Conservation (phyloP, 108 stramenopile species). For the Cyclostephanos tholiformis region DNA sequence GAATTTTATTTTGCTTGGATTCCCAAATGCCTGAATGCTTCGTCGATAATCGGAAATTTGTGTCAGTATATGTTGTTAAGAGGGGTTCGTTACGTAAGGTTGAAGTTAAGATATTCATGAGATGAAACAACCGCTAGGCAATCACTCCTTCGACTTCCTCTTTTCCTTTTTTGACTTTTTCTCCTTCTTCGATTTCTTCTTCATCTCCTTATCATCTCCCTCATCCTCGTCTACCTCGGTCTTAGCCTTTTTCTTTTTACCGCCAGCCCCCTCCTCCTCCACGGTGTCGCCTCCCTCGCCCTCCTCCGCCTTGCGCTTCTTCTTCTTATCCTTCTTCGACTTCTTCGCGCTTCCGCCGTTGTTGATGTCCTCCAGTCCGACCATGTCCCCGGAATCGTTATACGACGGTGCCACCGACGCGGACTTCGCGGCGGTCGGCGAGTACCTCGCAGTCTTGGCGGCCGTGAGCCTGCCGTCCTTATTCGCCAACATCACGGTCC, state of each 20-base stretch:
- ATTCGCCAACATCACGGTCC: conserved; percentile 65
- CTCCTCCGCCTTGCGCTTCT: conserved; percentile 73
- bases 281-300: conserved; percentile 40
- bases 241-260: conserved; percentile 69
- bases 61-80: too few species aligned
- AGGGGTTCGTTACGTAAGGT: too few species aligned
- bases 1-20: not conserved
- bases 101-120: not conserved
- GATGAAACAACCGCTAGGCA: not conserved
- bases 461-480: conserved; percentile 73
- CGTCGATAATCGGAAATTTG: too few species aligned
- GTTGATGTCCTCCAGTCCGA: conserved; percentile 41
- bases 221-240: conserved; percentile 52
- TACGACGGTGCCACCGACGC: conserved; percentile 73
- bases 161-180: conserved; percentile 58
- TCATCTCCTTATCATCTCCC: conserved; percentile 55
- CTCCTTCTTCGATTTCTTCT: conserved; percentile 62
- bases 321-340: conserved; percentile 67
- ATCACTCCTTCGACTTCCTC: conserved; percentile 49
- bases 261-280: conserved; percentile 36
- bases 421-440: conserved; percentile 74
- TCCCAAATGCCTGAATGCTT: not conserved
- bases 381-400: conserved; percentile 92
- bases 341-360: conserved; percentile 56
- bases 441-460: conserved; percentile 80